Evolutionary conservation across 331 rosid genomes (phyloP), one percentile per base, ranked within the genome.

Genomic region (Saraca asoca): DNA sequence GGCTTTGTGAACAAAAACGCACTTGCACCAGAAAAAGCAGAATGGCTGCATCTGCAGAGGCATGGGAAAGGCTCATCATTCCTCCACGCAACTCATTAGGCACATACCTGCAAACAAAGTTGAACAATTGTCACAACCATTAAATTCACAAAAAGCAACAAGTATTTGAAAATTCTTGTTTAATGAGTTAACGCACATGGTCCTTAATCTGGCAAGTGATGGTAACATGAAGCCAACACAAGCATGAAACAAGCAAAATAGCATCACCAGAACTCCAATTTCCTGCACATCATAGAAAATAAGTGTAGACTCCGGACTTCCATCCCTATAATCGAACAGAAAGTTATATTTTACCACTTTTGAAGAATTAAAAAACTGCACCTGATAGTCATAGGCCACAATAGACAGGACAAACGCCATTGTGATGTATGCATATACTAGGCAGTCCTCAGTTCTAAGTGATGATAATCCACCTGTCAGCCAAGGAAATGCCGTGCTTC

Each of bases 51-150:
- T 86, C 83, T 70, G 96, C 87, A 54, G 92, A 92, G 70, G 84
- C 89, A 46, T 81, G 83, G 70, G 97, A 94, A 69, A 94, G 71
- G 77, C 95, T 82, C 64, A 83, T 88, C 95, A 94, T 88, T 82
- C 99, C 99, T 80, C 97, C 97, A 74, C 99, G 96, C 74, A 94
- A 68, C 72, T 91, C 90, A 78, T 85, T 86, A 46, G 99, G 97
- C 56, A 94, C 97, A 80, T 88, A 86, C 95, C 99, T 94, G 75
- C 63, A 61, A 74, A 65, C 60, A 78, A 60, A 62, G 11, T 31
- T 53, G 65, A 58, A 68, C 44, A 74, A 54, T 29, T 43, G 59
- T 63, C 55, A 53, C 44, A 74, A 48, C 42, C 38, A 62, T 66
- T 51, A 53, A 75, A 70, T 68, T 60, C 51, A 62, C 8, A 33